These are phyloP conservation scores for Intubia oerlemansii DNA, from an alignment of 2,329 filamentous ascomycete species.

Conservation along the genomic window DNA sequence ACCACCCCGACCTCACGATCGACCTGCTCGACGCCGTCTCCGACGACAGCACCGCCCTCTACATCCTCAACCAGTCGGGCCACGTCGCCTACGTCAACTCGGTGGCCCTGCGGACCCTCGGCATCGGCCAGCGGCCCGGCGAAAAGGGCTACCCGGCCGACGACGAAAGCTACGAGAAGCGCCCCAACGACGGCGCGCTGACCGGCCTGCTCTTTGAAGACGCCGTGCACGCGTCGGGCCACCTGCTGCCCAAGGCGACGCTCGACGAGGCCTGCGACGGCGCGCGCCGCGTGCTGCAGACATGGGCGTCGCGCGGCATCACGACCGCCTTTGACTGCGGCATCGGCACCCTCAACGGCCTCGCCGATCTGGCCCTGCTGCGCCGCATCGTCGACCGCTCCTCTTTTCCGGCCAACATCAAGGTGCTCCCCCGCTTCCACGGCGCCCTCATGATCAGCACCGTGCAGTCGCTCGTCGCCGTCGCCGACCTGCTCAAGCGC, in stretches of 20 bases:
- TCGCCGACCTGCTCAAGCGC: too few relatives aligned
- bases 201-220: conserved; percentile 4
- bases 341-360: conserved; percentile 2
- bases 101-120: conserved; percentile 1
- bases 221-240: not conserved
- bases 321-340: conserved; percentile 7
- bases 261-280: conserved; percentile 1
- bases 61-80: conserved; percentile 5
- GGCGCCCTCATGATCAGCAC: too few relatives aligned
- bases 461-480: too few relatives aligned
- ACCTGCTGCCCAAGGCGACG: conserved; percentile 1
- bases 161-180: conserved; percentile 4
- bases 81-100: conserved; percentile 5
- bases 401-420: too few relatives aligned
- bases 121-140: conserved; percentile 1
- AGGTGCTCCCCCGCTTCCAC: too few relatives aligned
- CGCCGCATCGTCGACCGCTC: not conserved
- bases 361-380: conserved; percentile 4
- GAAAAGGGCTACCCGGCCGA: conserved; percentile 3
- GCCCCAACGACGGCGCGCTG: not conserved
- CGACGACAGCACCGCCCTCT: conserved; percentile 11
- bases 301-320: conserved; percentile 4
- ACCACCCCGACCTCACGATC: conserved; percentile 10
- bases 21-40: conserved; percentile 27
- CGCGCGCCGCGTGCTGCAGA: conserved; percentile 1